A percentile compares a stretch with the other conserved stretches of the same genome.
Evolutionary conservation across 441 rosid genomes (phyloP).

Genomic region (Mallotus repandus): DNA sequence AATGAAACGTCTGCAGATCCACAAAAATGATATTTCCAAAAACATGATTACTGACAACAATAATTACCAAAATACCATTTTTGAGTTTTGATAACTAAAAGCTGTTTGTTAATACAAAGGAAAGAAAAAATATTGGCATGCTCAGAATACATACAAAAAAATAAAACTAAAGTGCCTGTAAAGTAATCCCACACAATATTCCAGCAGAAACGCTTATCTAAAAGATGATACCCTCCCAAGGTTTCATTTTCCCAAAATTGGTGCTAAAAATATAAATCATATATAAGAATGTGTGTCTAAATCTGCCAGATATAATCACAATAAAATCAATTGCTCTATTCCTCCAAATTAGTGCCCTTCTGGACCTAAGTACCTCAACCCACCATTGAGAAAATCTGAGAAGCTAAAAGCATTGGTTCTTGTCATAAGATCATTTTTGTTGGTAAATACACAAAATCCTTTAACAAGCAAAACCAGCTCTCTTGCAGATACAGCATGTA

Average conservation of each 20-base stretch:
- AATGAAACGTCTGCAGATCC: slow-evolving; percentile 25
- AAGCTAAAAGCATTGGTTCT: too few species aligned
- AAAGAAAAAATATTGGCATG: not conserved
- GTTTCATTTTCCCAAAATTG: not conserved
- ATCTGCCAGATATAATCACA: not conserved
- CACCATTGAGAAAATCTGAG: too few species aligned
- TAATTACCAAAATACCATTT: not conserved
- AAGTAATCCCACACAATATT: not conserved
- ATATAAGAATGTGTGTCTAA: not conserved
- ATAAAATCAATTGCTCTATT: not conserved
- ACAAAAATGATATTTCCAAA: slow-evolving; percentile 5
- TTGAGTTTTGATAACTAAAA: not conserved
- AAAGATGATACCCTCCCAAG: not conserved
- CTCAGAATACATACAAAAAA: not conserved
- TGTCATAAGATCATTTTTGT: too few species aligned
- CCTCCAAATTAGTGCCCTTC: not conserved
- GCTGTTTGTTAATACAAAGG: not conserved
- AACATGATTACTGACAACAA: not conserved
- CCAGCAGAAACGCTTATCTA: not conserved
- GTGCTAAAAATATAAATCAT: not conserved
- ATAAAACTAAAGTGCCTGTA: not conserved
- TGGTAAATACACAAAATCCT: too few species aligned
- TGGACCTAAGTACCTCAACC: not conserved
- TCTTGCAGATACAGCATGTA: not conserved
- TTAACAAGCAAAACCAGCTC: not conserved